A percentile compares a stretch with the other conserved stretches of the same genome.
Conservation (phyloP, 2,329 filamentous ascomycete species). For the Colletotrichum tofieldiae region DNA sequence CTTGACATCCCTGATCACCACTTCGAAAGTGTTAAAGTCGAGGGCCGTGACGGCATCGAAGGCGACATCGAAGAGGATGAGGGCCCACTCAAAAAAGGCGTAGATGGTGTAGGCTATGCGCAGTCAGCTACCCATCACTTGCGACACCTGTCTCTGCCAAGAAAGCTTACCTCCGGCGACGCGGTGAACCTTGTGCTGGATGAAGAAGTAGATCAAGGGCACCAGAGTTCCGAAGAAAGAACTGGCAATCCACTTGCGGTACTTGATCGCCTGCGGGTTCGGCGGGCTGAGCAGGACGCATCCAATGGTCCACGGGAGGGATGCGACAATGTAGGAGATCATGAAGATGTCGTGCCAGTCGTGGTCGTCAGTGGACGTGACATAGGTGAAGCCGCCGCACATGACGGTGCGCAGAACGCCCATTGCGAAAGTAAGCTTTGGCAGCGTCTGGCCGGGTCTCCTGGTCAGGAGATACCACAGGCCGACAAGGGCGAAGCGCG, state of each 20-base stretch:
- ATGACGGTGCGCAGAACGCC: slow-evolving; percentile 92
- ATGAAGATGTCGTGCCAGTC: slow-evolving; percentile 99
- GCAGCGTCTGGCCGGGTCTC: slow-evolving; percentile 80
- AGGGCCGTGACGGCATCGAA: slow-evolving; percentile 96
- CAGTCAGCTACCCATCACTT: slow-evolving; percentile 31
- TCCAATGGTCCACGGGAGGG: slow-evolving; percentile 94
- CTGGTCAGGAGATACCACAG: slow-evolving; percentile 94
- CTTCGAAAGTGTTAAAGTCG: slow-evolving; percentile 91
- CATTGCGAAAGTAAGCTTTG: slow-evolving; percentile 84
- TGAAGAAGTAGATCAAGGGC: slow-evolving; percentile 95
- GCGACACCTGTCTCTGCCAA: background rate
- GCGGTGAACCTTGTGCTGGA: slow-evolving; percentile 97
- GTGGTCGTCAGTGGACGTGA: slow-evolving; percentile 98
- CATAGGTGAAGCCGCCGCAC: slow-evolving; percentile 98
- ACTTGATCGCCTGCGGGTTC: slow-evolving; percentile 87
- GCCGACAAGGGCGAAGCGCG: slow-evolving; percentile 90
- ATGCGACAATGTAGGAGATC: slow-evolving; percentile 97
- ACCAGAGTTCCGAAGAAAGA: slow-evolving; percentile 93
- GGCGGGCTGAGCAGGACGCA: slow-evolving; percentile 90
- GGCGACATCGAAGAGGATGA: slow-evolving; percentile 94
- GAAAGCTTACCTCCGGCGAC: slow-evolving; percentile 85
- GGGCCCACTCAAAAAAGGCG: slow-evolving; percentile 96
- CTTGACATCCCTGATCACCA: slow-evolving; percentile 90
- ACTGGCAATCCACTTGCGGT: slow-evolving; percentile 86
- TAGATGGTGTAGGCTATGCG: slow-evolving; percentile 92